Conservation (phyloP, 331 rosid genomes). For the Arachis monticola region DNA sequence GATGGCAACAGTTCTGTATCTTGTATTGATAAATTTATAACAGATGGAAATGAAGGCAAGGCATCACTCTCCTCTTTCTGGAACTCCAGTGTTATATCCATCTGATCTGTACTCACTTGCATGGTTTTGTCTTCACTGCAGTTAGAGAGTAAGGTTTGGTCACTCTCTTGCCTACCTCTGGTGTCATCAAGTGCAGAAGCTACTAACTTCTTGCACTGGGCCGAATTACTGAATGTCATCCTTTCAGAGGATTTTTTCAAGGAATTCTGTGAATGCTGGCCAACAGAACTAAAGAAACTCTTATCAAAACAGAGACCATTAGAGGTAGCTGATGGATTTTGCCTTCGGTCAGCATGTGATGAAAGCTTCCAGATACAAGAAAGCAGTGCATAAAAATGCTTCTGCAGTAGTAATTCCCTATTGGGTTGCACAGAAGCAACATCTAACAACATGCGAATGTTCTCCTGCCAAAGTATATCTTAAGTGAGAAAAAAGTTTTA, state of each 20-base stretch:
- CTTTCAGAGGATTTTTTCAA: conserved; percentile 60
- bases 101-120: conserved; percentile 45
- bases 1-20: conserved; percentile 51
- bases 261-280: conserved; percentile 57
- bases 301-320: conserved; percentile 69
- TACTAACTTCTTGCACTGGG: conserved; percentile 61
- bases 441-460: conserved; percentile 71
- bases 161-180: conserved; percentile 49
- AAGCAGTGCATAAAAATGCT: conserved; percentile 85
- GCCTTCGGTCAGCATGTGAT: conserved; percentile 47
- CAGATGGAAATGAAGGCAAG: conserved; percentile 59
- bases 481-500: conserved; percentile 2
- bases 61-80: conserved; percentile 50
- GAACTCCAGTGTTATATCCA: conserved; percentile 76
- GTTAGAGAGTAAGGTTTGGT: conserved; percentile 49
- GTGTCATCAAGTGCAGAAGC: conserved; percentile 73
- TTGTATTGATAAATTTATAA: conserved; percentile 61
- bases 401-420: conserved; percentile 82
- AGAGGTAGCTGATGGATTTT: conserved; percentile 48
- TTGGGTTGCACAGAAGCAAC: conserved; percentile 86
- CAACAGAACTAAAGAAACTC: conserved; percentile 51
- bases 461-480: conserved; percentile 66
- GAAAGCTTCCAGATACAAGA: conserved; percentile 71
- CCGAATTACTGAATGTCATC: conserved; percentile 53
- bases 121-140: conserved; percentile 33